These are phyloP conservation scores for Arthrobotrys pseudoclavata DNA, from an alignment of 2,329 filamentous ascomycete genomes.

Conservation along the genomic window DNA sequence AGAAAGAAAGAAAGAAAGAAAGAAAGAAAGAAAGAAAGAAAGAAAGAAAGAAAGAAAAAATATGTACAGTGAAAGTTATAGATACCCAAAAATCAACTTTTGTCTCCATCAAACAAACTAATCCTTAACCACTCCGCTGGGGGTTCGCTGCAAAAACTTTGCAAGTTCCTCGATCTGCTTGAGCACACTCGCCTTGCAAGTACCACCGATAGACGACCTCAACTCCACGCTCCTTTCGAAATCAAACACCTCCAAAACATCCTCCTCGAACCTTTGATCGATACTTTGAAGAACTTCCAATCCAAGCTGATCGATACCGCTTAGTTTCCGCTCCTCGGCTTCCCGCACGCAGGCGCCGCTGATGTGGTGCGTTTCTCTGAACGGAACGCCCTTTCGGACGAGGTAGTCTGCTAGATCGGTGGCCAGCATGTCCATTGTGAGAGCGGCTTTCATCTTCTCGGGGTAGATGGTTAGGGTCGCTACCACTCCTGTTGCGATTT, in stretches of 20 bases:
- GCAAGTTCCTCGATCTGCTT: constrained; percentile 73
- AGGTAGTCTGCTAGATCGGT: constrained; percentile 77
- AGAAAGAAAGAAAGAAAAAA: no score
- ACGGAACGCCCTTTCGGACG: constrained; percentile 78
- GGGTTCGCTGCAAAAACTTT: constrained; percentile 61
- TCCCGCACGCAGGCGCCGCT: constrained; percentile 80
- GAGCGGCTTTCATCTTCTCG: constrained; percentile 81
- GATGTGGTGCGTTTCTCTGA: constrained; percentile 84
- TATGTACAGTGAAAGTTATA: not conserved
- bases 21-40: not conserved
- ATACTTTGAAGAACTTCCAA: constrained; percentile 77
- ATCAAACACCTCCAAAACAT: constrained; percentile 79
- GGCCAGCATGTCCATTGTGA: constrained; percentile 87
- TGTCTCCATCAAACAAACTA: not conserved
- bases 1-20: not conserved
- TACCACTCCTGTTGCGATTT: constrained; percentile 85
- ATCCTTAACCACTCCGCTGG: not conserved
- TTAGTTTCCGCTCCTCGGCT: constrained; percentile 74
- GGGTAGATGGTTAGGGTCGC: constrained; percentile 78
- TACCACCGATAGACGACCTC: constrained; percentile 81
- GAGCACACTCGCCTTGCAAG: constrained; percentile 77
- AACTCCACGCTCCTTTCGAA: constrained; percentile 87
- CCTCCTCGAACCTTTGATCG: constrained; percentile 78
- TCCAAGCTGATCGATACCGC: constrained; percentile 78
- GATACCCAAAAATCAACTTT: not conserved